Conservation (phyloP, 1,284 basidiomycete genomes). For the Ustanciosporium gigantosporum region DNA sequence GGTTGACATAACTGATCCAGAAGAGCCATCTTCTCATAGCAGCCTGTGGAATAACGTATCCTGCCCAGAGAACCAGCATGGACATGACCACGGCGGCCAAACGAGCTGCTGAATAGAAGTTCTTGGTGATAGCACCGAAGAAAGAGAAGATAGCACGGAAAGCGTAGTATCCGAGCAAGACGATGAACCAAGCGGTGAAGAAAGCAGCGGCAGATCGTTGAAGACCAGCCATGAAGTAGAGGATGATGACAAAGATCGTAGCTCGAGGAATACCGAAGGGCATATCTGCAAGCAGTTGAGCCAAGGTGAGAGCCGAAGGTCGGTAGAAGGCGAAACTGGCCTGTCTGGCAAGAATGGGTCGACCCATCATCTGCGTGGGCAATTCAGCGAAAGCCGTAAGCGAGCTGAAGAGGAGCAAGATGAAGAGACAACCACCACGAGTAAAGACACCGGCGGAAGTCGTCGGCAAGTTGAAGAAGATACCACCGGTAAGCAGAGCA, state of each 20-base stretch:
- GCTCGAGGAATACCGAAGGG: slow-evolving; percentile 62
- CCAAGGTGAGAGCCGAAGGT: slow-evolving; percentile 52
- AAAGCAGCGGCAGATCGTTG: slow-evolving; percentile 44
- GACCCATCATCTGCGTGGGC: slow-evolving; percentile 44
- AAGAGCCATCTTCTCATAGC: slow-evolving; percentile 85
- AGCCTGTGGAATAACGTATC: slow-evolving; percentile 47
- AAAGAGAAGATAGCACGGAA: slow-evolving; percentile 48
- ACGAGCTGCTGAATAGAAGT: slow-evolving; percentile 45
- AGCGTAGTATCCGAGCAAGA: slow-evolving; percentile 43
- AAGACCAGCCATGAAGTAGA: slow-evolving; percentile 58
- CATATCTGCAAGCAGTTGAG: slow-evolving; percentile 57
- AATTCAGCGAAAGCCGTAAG: slow-evolving; percentile 62
- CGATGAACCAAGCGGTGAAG: slow-evolving; percentile 67
- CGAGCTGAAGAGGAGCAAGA: slow-evolving; percentile 62
- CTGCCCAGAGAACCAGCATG: slow-evolving; percentile 43
- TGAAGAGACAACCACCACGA: slow-evolving; percentile 80
- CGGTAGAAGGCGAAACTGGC: slow-evolving; percentile 55
- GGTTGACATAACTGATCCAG: slow-evolving; percentile 65
- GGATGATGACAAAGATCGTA: slow-evolving; percentile 61
- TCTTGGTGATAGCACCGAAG: slow-evolving; percentile 42
- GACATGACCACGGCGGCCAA: slow-evolving; percentile 50
- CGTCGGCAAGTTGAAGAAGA: slow-evolving; percentile 70
- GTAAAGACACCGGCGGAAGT: slow-evolving; percentile 70
- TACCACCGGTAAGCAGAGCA: slow-evolving; percentile 78
- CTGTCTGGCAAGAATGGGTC: slow-evolving; percentile 46